These are phyloP conservation scores for Rhexocercosporidium sp. DNA, from an alignment of 2,329 filamentous ascomycete genomes.

Conservation along the genomic window DNA sequence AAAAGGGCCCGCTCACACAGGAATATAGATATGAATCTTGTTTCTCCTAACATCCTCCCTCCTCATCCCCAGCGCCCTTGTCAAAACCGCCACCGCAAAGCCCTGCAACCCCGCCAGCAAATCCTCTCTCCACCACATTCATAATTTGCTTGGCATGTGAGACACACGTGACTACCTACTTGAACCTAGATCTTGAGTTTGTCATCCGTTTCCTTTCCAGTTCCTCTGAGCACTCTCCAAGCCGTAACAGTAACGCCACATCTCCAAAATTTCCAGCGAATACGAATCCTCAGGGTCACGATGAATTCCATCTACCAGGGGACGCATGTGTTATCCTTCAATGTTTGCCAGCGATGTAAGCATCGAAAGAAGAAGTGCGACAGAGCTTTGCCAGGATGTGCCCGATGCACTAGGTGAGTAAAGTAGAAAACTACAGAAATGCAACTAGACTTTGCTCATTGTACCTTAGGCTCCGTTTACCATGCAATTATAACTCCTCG, in stretches of 20 bases:
- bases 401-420: slow-evolving; percentile 24
- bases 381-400: slow-evolving; percentile 21
- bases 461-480: not conserved
- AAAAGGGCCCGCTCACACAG: slow-evolving; percentile 23
- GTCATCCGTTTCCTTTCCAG: too few relatives aligned
- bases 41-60: slow-evolving; percentile 41
- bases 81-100: slow-evolving; percentile 39
- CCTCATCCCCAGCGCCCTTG: slow-evolving; percentile 37
- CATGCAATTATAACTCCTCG: not conserved
- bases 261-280: too few relatives aligned
- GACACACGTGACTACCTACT: too few relatives aligned
- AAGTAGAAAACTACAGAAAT: too few relatives aligned
- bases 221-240: too few relatives aligned
- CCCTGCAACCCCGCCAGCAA: slow-evolving; percentile 25
- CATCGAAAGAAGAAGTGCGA: slow-evolving; percentile 30
- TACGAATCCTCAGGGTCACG: not conserved
- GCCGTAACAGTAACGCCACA: too few relatives aligned
- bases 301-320: not conserved
- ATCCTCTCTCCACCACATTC: slow-evolving; percentile 36
- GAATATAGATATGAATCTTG: slow-evolving; percentile 39
- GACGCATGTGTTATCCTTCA: not conserved
- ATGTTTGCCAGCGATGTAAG: slow-evolving; percentile 24
- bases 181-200: too few relatives aligned
- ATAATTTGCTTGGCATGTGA: slow-evolving; percentile 24
- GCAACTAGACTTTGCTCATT: not conserved